These are phyloP conservation scores for Metroxylon sagu DNA, from an alignment of 176 grass and related monocot genomes.

Conservation along the genomic window DNA sequence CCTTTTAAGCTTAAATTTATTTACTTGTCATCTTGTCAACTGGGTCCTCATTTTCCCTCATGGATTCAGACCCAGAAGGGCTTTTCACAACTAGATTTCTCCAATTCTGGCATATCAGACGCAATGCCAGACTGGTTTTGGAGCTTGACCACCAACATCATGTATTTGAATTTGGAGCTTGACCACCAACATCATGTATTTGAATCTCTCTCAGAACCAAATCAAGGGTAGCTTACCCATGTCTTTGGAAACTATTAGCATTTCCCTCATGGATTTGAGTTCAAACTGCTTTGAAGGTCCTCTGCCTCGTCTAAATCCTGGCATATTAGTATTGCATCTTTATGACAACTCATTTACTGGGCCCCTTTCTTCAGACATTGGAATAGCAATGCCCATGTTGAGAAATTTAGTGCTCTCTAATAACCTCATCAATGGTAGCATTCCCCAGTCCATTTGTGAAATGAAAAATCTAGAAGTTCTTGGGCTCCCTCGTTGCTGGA, in stretches of 20 bases:
- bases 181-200: neutral
- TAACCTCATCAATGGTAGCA: constrained; percentile 18
- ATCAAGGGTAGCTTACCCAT: constrained; percentile 18
- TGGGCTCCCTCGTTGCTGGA: constrained; percentile 27
- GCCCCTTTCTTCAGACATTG: constrained; percentile 14
- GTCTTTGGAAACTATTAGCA: neutral
- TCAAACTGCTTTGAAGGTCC: constrained; percentile 18
- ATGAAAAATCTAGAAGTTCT: neutral
- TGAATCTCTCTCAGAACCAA: constrained; percentile 25
- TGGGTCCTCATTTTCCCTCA: constrained; percentile 19
- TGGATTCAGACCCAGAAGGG: constrained; percentile 21
- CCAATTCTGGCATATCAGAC: constrained; percentile 16
- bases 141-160: constrained; percentile 2
- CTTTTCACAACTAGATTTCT: constrained; percentile 10
- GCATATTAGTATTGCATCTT: constrained; percentile 4
- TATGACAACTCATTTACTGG: constrained; percentile 26
- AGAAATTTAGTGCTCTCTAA: constrained; percentile 15
- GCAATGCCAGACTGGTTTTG: constrained; percentile 20
- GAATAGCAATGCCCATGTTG: neutral
- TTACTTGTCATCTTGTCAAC: constrained; percentile 1
- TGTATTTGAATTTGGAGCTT: constrained; percentile 14
- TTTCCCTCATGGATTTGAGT: neutral
- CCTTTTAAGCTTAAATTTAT: constrained; percentile 17
- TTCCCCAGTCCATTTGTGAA: constrained; percentile 13
- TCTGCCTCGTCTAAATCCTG: constrained; percentile 8